Conservation (phyloP, 78 protist genomes). For the Bigelowiella natans region DNA sequence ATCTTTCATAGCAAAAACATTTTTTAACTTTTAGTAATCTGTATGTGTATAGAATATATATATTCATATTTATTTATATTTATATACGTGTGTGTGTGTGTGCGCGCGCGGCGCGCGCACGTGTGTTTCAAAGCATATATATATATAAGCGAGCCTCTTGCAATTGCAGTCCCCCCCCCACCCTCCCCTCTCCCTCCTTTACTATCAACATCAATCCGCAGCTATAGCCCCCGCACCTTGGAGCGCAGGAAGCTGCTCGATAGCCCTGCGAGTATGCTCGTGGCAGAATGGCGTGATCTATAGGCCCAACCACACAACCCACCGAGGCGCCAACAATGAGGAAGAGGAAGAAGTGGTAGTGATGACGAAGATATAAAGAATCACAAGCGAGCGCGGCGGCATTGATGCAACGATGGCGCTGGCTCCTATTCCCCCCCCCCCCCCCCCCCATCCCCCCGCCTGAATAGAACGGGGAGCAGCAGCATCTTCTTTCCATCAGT, state of each 20-base stretch:
- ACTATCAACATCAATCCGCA: neutral
- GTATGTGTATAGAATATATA: neutral
- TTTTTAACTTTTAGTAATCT: neutral
- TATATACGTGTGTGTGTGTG: neutral
- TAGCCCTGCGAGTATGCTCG: slow-evolving; percentile 6
- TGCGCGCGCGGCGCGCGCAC: neutral
- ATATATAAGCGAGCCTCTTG: neutral
- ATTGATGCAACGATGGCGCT: neutral
- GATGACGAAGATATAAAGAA: too few relatives aligned
- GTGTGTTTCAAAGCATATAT: neutral
- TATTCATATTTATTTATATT: neutral
- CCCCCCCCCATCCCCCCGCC: too few relatives aligned
- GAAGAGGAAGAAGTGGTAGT: too few relatives aligned
- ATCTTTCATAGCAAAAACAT: neutral
- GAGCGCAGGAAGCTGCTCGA: slow-evolving; percentile 5
- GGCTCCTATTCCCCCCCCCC: too few relatives aligned
- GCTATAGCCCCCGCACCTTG: neutral
- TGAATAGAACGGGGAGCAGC: neutral
- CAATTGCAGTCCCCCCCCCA: neutral
- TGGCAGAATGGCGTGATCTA: slow-evolving; percentile 21
- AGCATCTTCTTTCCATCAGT: neutral
- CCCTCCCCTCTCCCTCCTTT: neutral
- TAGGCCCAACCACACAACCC: too few relatives aligned
- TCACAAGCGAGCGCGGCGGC: neutral
- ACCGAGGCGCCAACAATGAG: too few relatives aligned